Percentiles rank a stretch among this genome's conserved stretches.
phyloP scores from a whole-genome alignment of 1,284 basidiomycete genomes.

The Sporisorium reilianum region DNA sequence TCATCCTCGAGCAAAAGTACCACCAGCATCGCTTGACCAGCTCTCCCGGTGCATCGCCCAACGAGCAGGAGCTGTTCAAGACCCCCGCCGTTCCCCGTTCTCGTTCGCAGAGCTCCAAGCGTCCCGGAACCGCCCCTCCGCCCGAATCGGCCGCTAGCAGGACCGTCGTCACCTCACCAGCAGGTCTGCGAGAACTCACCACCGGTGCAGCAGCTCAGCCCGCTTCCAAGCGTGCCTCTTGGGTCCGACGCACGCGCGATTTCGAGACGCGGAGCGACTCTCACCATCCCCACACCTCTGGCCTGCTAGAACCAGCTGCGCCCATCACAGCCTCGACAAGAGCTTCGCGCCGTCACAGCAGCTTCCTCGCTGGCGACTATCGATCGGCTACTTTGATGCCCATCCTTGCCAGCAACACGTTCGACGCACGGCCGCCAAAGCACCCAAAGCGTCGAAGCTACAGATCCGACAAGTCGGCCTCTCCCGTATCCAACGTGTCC shows the following conservation, averaged over 20 bases:
- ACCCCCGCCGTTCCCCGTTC: background rate
- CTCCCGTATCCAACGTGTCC: background rate
- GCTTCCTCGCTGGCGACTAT: slow-evolving; percentile 38
- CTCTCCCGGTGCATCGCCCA: slow-evolving; percentile 11
- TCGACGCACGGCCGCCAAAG: slow-evolving; percentile 7
- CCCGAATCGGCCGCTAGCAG: slow-evolving; percentile 23
- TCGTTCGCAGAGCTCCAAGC: slow-evolving; percentile 14
- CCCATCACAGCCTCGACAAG: slow-evolving; percentile 8
- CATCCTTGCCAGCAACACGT: slow-evolving; percentile 38
- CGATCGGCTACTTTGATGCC: slow-evolving; percentile 30
- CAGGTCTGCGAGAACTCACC: slow-evolving; percentile 37
- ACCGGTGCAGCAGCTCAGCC: slow-evolving; percentile 44
- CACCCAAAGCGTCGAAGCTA: slow-evolving; percentile 15
- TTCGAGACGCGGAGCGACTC: slow-evolving; percentile 43
- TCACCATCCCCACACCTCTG: slow-evolving; percentile 12
- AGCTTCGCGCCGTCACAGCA: slow-evolving; percentile 48
- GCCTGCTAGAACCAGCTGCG: slow-evolving; percentile 19
- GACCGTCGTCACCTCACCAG: slow-evolving; percentile 1
- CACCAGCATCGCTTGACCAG: slow-evolving; percentile 29
- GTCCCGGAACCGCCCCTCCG: slow-evolving; percentile 35
- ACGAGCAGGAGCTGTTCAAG: background rate
- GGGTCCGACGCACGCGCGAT: slow-evolving; percentile 31
- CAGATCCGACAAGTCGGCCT: slow-evolving; percentile 3
- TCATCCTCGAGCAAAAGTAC: slow-evolving; percentile 49
- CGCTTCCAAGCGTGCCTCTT: slow-evolving; percentile 43